phyloP scores from a whole-genome alignment of 2,329 filamentous ascomycete genomes.

The Thelonectria rubi region DNA sequence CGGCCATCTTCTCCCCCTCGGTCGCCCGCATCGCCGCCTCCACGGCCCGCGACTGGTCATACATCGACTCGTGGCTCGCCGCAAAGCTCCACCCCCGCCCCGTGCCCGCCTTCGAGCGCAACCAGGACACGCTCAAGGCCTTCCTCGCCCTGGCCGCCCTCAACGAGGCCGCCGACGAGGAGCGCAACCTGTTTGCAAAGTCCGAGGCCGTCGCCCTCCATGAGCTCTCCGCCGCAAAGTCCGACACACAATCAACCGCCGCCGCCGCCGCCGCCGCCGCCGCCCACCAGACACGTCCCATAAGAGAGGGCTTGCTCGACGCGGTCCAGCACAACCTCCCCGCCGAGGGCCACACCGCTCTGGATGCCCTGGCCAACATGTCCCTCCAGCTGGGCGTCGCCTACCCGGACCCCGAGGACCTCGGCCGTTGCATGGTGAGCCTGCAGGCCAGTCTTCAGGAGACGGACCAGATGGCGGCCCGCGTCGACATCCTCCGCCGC shows the following conservation, averaged over 20 bases:
- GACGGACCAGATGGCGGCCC: conserved; percentile 63
- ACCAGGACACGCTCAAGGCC: conserved; percentile 80
- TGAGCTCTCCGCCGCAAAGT: conserved; percentile 52
- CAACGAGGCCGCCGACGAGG: conserved; percentile 82
- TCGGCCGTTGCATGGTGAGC: conserved; percentile 63
- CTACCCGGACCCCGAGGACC: conserved; percentile 56
- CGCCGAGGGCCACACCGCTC: conserved; percentile 61
- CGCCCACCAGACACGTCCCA: conserved; percentile 24
- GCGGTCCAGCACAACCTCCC: conserved; percentile 64
- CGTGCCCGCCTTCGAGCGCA: conserved; percentile 83
- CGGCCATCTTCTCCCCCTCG: conserved; percentile 73
- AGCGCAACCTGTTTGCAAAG: conserved; percentile 64
- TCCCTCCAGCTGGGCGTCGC: conserved; percentile 60
- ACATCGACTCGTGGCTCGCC: conserved; percentile 83
- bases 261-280: conserved; percentile 22
- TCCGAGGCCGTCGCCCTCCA: conserved; percentile 68
- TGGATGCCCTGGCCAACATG: conserved; percentile 66
- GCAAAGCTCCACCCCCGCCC: conserved; percentile 71
- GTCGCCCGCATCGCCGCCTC: conserved; percentile 79
- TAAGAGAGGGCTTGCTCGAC: conserved; percentile 56
- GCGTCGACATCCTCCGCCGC: conserved; percentile 64
- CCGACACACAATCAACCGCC: conserved; percentile 35
- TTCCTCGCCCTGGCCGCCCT: conserved; percentile 77
- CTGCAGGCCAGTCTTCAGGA: conserved; percentile 64
- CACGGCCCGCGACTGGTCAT: conserved; percentile 89